Base-by-base conservation (phyloP, 2,329 filamentous ascomycete genomes). In the Xylogone sp. region DNA sequence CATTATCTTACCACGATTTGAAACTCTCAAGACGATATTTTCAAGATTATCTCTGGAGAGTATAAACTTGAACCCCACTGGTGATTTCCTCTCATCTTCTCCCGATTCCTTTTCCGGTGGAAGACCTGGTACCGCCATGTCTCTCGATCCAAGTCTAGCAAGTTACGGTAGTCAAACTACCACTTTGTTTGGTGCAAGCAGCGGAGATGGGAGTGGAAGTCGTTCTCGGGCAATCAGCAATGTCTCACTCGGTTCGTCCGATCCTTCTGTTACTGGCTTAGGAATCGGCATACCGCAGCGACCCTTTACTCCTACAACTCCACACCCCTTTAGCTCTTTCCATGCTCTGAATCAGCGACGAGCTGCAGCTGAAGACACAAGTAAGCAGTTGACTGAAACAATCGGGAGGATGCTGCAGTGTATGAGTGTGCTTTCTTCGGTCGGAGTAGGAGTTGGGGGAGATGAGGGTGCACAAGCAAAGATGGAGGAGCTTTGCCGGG, bases 371-470 rank as follows among this genome's bases (percentile, higher is more conserved):
- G 81, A 86, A 66, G 82, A 87, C 62, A 86, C 83, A 46, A 51
- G 71, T 63, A 81, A 90, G 65, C 84, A 94, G 64, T 84, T 97
- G 49, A 96, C 94, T 1, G 92, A 97, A 60, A 96, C 93, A 60
- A 92, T 97, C 1, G 94, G 91, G 0, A 79, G 93, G 47, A 96
- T 99, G 90, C 75, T 99, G 56, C 94, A 99, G 73, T 99, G 94
- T 69, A 87, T 97, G 69, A 93, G 87, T 66, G 91, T 99, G 7
- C 76, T 99, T 20, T 88, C 90, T 2, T 86, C 85, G 55, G 81
- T 96, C 12, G 86, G 75, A 7, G 56, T 62, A 24, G 55, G 60
- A 7, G 56, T 53, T n/a, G 60, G 62, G 43, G 59, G 59, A 8
- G 81, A 81, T 9, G 90, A 95, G 57, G 83, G 87, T 34, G 79